These are phyloP conservation scores for Candida germanica DNA, from an alignment of 805 yeast species.

Conservation along the genomic window DNA sequence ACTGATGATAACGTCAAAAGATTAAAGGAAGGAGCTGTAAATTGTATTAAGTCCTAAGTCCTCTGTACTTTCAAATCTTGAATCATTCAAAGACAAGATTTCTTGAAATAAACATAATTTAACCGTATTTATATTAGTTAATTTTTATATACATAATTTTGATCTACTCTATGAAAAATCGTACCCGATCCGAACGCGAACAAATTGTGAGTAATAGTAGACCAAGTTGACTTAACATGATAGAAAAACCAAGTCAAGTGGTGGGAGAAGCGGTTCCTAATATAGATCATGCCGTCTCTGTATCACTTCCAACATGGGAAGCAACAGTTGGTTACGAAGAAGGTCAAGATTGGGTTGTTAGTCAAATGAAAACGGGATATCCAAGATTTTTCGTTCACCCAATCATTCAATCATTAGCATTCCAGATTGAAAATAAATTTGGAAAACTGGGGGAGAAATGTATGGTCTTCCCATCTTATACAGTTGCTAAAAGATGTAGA, in stretches of 20 bases:
- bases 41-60: slow-evolving; percentile 60
- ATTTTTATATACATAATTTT: too few species aligned
- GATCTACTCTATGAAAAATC: too few species aligned
- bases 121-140: too few species aligned
- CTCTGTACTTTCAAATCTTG: too few species aligned
- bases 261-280: slow-evolving; percentile 88
- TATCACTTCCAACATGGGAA: slow-evolving; percentile 92
- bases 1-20: slow-evolving; percentile 8
- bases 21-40: slow-evolving; percentile 63
- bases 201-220: neutral
- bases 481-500: slow-evolving; percentile 80
- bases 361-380: slow-evolving; percentile 80
- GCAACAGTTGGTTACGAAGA: slow-evolving; percentile 91
- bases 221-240: neutral
- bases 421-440: slow-evolving; percentile 58
- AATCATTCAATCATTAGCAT: slow-evolving; percentile 54
- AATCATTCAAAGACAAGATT: too few species aligned
- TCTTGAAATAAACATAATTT: too few species aligned
- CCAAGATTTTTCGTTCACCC: slow-evolving; percentile 79
- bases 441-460: slow-evolving; percentile 77
- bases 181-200: too few species aligned
- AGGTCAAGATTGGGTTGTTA: slow-evolving; percentile 77
- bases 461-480: slow-evolving; percentile 74
- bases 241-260: slow-evolving; percentile 33
- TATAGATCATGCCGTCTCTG: slow-evolving; percentile 91